These are phyloP conservation scores for Lecanosticta acicola DNA, from an alignment of 2,329 filamentous ascomycete species.

Conservation along the genomic window DNA sequence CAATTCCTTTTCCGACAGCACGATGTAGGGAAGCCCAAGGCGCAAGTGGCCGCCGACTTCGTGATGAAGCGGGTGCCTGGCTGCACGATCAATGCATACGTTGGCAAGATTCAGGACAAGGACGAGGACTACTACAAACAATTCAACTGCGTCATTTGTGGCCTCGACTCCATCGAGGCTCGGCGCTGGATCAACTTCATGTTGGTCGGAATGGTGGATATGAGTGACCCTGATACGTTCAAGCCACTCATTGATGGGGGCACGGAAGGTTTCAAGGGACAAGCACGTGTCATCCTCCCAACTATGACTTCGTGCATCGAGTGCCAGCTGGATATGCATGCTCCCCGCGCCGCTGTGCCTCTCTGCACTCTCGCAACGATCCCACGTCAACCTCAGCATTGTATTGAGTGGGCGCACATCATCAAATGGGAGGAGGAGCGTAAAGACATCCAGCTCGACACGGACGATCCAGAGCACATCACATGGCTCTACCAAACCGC, in stretches of 20 bases:
- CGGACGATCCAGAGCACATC: conserved; percentile 93
- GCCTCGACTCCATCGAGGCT: conserved; percentile 93
- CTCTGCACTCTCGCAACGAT: conserved; percentile 96
- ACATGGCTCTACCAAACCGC: conserved; percentile 93
- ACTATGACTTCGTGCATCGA: conserved; percentile 94
- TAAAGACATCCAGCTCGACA: conserved; percentile 76
- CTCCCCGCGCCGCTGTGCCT: conserved; percentile 91
- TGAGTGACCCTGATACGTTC: conserved; percentile 72
- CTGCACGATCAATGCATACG: conserved; percentile 88
- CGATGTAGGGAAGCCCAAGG: conserved; percentile 91
- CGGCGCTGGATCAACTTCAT: conserved; percentile 98
- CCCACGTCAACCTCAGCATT: conserved; percentile 93
- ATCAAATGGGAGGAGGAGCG: conserved; percentile 82
- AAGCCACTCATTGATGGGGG: conserved; percentile 96
- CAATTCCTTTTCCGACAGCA: conserved; percentile 91
- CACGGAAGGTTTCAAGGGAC: conserved; percentile 97
- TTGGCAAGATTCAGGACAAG: conserved; percentile 93
- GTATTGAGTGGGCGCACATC: conserved; percentile 97
- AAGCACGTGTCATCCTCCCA: conserved; percentile 85
- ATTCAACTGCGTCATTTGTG: conserved; percentile 89
- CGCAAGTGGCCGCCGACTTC: conserved; percentile 84
- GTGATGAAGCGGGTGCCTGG: conserved; percentile 85
- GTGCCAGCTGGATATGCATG: conserved; percentile 97
- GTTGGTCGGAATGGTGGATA: conserved; percentile 82
- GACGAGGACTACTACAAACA: conserved; percentile 96